These are phyloP conservation scores for Schoenoplectus triqueter DNA, from an alignment of 202 grass and related monocot genomes.

Conservation along the genomic window DNA sequence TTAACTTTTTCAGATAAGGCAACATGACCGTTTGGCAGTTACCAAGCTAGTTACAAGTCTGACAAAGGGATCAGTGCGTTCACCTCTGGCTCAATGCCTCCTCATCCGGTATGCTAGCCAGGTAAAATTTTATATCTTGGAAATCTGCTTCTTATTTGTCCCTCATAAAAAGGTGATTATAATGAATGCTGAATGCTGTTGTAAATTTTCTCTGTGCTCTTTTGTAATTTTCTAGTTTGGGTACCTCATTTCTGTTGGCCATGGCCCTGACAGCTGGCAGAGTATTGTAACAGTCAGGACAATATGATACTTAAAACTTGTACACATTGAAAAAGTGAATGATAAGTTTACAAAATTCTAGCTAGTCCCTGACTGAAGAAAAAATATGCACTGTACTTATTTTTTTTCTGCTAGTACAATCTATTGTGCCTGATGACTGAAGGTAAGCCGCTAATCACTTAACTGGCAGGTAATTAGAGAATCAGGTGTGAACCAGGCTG, in stretches of 20 bases:
- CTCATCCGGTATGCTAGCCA: slow-evolving; percentile 91
- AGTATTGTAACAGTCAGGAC: background rate
- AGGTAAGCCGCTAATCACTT: background rate
- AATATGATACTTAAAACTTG: background rate
- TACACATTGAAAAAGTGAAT: background rate
- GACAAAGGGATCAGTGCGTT: slow-evolving; percentile 92
- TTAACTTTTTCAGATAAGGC: slow-evolving; percentile 69
- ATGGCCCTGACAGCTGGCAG: background rate
- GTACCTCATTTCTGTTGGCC: background rate
- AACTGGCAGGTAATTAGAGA: slow-evolving; percentile 84
- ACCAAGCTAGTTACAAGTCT: slow-evolving; percentile 96
- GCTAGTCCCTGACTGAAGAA: slow-evolving; percentile 40
- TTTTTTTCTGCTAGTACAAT: background rate
- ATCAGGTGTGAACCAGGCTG: slow-evolving; percentile 69
- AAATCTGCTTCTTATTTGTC: background rate
- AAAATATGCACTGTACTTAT: background rate
- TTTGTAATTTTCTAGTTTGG: background rate
- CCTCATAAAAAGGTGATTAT: background rate
- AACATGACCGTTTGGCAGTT: slow-evolving; percentile 98
- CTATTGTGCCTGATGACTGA: background rate
- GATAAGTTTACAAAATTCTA: slow-evolving; percentile 23
- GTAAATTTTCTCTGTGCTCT: background rate
- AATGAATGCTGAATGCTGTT: background rate
- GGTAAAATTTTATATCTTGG: slow-evolving; percentile 46
- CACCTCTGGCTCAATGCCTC: slow-evolving; percentile 90